These are phyloP conservation scores for Panellus pusillus DNA, from an alignment of 768 basidiomycete species.

Conservation along the genomic window DNA sequence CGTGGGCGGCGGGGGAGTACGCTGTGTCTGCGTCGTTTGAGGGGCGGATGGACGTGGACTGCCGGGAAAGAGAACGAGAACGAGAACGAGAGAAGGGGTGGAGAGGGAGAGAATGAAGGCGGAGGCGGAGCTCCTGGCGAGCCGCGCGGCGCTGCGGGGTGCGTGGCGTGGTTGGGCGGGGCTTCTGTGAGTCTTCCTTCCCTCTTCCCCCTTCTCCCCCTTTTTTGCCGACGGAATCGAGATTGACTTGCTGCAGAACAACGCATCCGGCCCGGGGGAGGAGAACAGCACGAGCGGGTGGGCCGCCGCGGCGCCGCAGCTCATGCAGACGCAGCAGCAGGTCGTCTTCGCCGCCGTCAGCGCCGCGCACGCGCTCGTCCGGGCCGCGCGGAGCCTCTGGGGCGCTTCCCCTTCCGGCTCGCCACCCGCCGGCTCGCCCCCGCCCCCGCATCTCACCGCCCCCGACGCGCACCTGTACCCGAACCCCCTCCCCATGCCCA, in stretches of 20 bases:
- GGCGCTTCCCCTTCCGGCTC: neutral
- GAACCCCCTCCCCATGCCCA: too few relatives aligned
- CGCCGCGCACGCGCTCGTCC: conserved; percentile 66
- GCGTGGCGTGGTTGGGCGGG: conserved; percentile 8
- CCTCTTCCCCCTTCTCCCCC: too few relatives aligned
- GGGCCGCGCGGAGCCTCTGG: conserved; percentile 36
- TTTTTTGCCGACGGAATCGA: neutral
- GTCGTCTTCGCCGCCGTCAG: conserved; percentile 58
- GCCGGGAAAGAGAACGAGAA: too few relatives aligned
- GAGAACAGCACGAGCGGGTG: too few relatives aligned
- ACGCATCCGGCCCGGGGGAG: neutral
- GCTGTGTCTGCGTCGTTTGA: too few relatives aligned
- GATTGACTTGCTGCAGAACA: neutral
- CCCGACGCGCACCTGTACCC: too few relatives aligned
- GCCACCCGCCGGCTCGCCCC: conserved; percentile 16
- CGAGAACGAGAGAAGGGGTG: neutral
- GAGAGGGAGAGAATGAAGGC: neutral
- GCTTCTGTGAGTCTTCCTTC: conserved; percentile 19
- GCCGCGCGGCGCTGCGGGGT: conserved; percentile 15
- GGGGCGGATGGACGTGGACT: too few relatives aligned
- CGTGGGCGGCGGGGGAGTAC: conserved; percentile 3
- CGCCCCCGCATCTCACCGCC: conserved; percentile 20
- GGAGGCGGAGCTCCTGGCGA: conserved; percentile 10
- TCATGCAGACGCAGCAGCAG: conserved; percentile 34
- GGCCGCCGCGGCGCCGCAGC: conserved; percentile 20